A percentile compares a stretch with the other conserved stretches of the same genome.
Evolutionary conservation across 805 yeast species (phyloP).

Genomic region (Osmozyma mogii): DNA sequence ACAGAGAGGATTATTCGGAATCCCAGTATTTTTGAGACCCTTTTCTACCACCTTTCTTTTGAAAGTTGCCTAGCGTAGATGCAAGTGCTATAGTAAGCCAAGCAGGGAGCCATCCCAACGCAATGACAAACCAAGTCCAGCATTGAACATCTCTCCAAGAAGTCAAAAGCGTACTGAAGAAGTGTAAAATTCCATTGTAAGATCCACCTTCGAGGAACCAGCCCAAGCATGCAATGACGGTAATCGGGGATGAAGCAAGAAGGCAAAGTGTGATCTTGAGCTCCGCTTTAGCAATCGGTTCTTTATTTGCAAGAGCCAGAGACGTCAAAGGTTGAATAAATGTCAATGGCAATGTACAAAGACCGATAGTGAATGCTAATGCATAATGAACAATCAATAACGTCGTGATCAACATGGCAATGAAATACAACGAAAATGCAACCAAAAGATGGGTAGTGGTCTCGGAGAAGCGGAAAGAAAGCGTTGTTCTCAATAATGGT

Average conservation of each 20-base stretch:
- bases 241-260: slow-evolving; percentile 46
- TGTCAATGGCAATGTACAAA: slow-evolving; percentile 69
- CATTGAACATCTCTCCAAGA: slow-evolving; percentile 66
- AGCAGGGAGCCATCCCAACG: slow-evolving; percentile 74
- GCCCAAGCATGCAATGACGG: slow-evolving; percentile 19
- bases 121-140: slow-evolving; percentile 78
- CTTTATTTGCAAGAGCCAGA: slow-evolving; percentile 4
- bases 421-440: slow-evolving; percentile 45
- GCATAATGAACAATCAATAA: slow-evolving; percentile 79
- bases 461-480: neutral
- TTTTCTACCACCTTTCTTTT: slow-evolving; percentile 3
- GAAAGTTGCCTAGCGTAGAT: slow-evolving; percentile 24
- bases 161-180: slow-evolving; percentile 46
- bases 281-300: slow-evolving; percentile 7
- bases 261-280: slow-evolving; percentile 28
- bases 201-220: slow-evolving; percentile 17
- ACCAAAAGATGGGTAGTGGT: slow-evolving; percentile 18
- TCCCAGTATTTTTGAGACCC: neutral
- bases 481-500: neutral
- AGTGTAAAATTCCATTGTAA: slow-evolving; percentile 26
- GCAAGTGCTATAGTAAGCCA: slow-evolving; percentile 46
- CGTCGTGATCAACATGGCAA: slow-evolving; percentile 65
- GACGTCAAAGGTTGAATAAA: slow-evolving; percentile 39
- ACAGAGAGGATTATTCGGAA: too few relatives aligned
- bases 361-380: slow-evolving; percentile 63